Conservation (phyloP, 352 stramenopile species). For the Phytophthora lateralis region DNA sequence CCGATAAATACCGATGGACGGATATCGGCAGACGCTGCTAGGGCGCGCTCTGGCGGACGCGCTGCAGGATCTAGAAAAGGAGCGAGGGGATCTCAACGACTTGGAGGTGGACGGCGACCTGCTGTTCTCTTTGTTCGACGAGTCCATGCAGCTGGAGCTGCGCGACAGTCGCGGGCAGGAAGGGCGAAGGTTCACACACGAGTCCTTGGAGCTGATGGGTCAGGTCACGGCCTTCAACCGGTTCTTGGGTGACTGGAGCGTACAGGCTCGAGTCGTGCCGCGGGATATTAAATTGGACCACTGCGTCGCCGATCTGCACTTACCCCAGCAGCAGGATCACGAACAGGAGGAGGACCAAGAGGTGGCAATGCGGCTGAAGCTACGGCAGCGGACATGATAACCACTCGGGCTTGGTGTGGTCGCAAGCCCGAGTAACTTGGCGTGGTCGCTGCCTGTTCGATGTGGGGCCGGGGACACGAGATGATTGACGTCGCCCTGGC, state of each 20-base stretch:
- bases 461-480: too few species aligned
- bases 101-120: conserved; percentile 44
- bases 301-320: conserved; percentile 24
- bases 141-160: conserved; percentile 43
- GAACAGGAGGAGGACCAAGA: conserved; percentile 5
- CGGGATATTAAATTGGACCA: conserved; percentile 43
- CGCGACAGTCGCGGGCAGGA: conserved; percentile 10
- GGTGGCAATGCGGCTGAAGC: conserved; percentile 51
- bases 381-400: conserved; percentile 36
- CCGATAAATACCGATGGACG: conserved; percentile 48
- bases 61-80: conserved; percentile 58
- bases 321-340: conserved; percentile 8
- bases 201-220: conserved; percentile 46
- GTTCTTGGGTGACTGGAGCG: conserved; percentile 69
- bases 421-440: too few species aligned
- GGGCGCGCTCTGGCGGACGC: conserved; percentile 67
- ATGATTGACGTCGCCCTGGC: too few species aligned
- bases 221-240: conserved; percentile 64
- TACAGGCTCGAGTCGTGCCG: conserved; percentile 37
- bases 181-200: conserved; percentile 50
- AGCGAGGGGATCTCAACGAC: conserved; percentile 1
- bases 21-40: conserved; percentile 63
- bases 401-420: not conserved
- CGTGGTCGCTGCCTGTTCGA: not conserved
- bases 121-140: conserved; percentile 65